Percentiles rank a stretch among this genome's conserved stretches.
phyloP scores from a whole-genome alignment of 345 rosid genomes.

The Alliaria petiolata region DNA sequence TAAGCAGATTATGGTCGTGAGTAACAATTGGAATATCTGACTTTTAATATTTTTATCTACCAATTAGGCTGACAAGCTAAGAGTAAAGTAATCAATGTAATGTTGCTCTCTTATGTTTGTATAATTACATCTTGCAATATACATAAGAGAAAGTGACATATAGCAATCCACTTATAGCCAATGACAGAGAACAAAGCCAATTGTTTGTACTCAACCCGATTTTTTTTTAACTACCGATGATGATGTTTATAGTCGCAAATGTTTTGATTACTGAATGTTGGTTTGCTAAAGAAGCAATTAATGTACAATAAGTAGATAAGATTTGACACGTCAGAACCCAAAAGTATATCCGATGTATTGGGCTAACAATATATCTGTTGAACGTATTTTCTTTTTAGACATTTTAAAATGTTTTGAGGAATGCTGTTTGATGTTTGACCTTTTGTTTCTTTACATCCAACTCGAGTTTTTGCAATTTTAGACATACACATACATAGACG shows the following conservation, averaged over 20 bases:
- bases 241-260: neutral
- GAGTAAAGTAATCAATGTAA: neutral
- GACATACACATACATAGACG: neutral
- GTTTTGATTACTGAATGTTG: neutral
- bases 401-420: neutral
- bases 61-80: no score
- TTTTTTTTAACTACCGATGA: no score
- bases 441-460: neutral
- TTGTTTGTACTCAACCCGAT: neutral
- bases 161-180: neutral
- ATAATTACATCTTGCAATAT: neutral
- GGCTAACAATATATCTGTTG: neutral
- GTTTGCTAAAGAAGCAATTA: constrained; percentile 4
- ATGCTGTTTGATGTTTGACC: neutral
- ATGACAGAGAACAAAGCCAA: neutral
- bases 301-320: constrained; percentile 13
- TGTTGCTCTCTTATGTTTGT: neutral
- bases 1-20: no score
- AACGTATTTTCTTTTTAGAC: neutral
- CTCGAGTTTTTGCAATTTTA: neutral
- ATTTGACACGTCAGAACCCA: neutral
- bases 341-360: neutral
- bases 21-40: no score
- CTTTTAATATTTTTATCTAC: no score
- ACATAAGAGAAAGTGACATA: neutral